Evolutionary conservation across 345 rosid species (phyloP).

Genomic region (Brassica napus): DNA sequence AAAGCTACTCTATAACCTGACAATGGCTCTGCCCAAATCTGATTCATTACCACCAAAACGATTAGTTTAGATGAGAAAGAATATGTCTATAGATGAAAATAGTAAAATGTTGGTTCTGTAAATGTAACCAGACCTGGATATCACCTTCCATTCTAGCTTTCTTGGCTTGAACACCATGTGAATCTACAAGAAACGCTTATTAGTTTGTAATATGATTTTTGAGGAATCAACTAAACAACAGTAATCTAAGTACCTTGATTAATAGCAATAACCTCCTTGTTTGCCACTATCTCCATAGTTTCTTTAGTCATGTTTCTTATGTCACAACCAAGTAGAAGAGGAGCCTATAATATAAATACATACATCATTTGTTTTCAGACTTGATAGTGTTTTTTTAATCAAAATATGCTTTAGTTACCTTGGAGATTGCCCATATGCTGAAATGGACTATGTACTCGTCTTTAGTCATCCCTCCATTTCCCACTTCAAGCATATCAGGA

Average conservation of each 20-base stretch:
- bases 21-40: constrained; percentile 85
- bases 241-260: constrained; percentile 62
- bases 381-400: no score
- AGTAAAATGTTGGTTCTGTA: neutral
- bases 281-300: constrained; percentile 55
- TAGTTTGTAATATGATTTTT: neutral
- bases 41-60: constrained; percentile 20
- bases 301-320: constrained; percentile 64
- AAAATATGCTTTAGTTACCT: constrained; percentile 17
- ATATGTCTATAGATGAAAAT: neutral
- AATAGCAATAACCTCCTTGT: constrained; percentile 76
- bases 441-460: constrained; percentile 85
- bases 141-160: constrained; percentile 70
- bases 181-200: constrained; percentile 42
- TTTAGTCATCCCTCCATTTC: constrained; percentile 93
- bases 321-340: constrained; percentile 83
- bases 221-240: neutral
- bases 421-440: constrained; percentile 93
- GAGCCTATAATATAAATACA: constrained; percentile 35
- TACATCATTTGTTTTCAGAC: no score
- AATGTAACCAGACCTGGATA: constrained; percentile 53
- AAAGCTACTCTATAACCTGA: constrained; percentile 57
- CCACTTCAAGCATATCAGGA: constrained; percentile 99
- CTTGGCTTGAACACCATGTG: constrained; percentile 75
- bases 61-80: neutral